Conservation (phyloP, 2,329 filamentous ascomycete genomes). For the Trichoderma sp. region DNA sequence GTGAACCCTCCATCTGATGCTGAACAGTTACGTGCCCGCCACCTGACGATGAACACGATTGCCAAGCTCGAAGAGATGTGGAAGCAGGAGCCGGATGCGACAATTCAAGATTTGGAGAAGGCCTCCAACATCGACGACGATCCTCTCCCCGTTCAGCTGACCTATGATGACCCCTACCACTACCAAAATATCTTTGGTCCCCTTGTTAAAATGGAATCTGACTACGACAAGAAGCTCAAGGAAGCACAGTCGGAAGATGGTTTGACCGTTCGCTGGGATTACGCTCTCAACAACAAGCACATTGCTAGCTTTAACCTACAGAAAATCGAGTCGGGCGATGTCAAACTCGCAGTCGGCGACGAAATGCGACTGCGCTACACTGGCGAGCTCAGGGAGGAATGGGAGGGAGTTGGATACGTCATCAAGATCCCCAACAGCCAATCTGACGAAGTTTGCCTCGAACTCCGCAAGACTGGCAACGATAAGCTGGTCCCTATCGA, state of each 20-base stretch:
- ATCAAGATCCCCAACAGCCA: conserved; percentile 99
- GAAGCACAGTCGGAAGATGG: conserved; percentile 97
- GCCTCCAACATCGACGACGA: conserved; percentile 91
- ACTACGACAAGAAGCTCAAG: conserved; percentile 98
- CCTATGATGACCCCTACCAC: conserved; percentile 96
- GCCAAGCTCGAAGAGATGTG: conserved; percentile 97
- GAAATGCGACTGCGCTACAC: conserved; percentile 98
- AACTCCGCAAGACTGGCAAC: conserved; percentile 89
- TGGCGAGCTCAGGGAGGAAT: conserved; percentile 85
- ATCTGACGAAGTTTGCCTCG: conserved; percentile 94
- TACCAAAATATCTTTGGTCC: conserved; percentile 99
- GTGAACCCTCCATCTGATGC: conserved; percentile 87
- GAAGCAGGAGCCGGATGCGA: conserved; percentile 92
- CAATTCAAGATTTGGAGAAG: conserved; percentile 88
- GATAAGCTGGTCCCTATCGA: conserved; percentile 96
- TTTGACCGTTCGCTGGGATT: conserved; percentile 91
- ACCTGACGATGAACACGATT: conserved; percentile 91
- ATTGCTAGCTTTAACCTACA: conserved; percentile 93
- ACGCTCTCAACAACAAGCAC: conserved; percentile 96
- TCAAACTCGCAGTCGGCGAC: conserved; percentile 95
- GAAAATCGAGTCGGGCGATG: conserved; percentile 95
- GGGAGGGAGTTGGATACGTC: conserved; percentile 98
- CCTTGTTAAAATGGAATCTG: conserved; percentile 97
- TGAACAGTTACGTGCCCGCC: conserved; percentile 91
- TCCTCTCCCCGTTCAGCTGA: conserved; percentile 84